Base-by-base conservation (phyloP, 2,329 filamentous ascomycete genomes). In the Exserohilum rostratum region DNA sequence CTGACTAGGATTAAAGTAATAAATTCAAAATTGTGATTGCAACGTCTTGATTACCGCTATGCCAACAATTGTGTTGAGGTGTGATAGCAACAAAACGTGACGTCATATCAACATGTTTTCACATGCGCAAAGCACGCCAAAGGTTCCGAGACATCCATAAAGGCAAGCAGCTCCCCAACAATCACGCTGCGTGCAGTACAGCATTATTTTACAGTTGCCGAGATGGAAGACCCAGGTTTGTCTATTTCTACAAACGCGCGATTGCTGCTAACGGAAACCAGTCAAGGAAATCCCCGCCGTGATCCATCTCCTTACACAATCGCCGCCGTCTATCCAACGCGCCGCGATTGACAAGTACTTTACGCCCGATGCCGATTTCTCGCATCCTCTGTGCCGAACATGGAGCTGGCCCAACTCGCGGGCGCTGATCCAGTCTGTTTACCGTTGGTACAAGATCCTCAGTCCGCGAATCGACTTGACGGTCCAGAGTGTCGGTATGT, bases 331-430 rank as follows among this genome's bases (percentile, higher is more conserved):
- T 1, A 77, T 88, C 30, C 91, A 96, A 73, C 77, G 82, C 50
- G 77, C 81, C 3, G 80, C 88, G 0, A 79, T 96, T 20, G 80
- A 89, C 53, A 80, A 78, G n/a, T 93, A 90, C 77, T 96, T 93
- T 74, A 85, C 87, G 0, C 82, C 83, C 9, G 79, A 88, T 66
- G 89, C 90, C 7, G 83, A 85, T 27, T 95, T 96, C 70, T 82
- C 84, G 3, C 91, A 96, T 63, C 91, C 91, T 0, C 88, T 93
- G 72, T 92, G 89, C 67, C 84, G 86, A 11, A 90, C 91, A 2
- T 80, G 79, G 38, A 79, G 74, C 56, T 84, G 82, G 62, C 67
- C 77, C 10, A 84, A 87, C 59, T 93, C 89, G 9, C 82, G 90
- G 38, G 85, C 82, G 76, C 70, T 90, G 5, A 81, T 96, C 15